phyloP scores from a whole-genome alignment of 768 basidiomycete species.

The Mycena pura region DNA sequence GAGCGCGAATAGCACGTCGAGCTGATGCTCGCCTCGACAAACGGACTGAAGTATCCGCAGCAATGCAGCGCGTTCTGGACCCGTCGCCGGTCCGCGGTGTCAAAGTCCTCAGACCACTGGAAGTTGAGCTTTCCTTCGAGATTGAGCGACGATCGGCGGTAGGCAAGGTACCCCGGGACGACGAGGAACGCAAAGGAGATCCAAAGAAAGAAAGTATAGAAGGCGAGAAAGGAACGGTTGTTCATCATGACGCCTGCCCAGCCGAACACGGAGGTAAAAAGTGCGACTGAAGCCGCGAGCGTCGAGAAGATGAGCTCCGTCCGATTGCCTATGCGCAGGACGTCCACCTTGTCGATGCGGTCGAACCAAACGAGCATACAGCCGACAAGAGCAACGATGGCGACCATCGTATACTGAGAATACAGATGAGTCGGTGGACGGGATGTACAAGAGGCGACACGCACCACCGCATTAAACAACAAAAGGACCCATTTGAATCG shows the following conservation, averaged over 20 bases:
- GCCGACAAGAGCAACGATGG: neutral
- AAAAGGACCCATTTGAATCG: slow-evolving; percentile 24
- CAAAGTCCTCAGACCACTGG: slow-evolving; percentile 71
- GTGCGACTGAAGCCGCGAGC: slow-evolving; percentile 40
- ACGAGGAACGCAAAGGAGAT: slow-evolving; percentile 74
- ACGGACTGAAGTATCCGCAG: slow-evolving; percentile 84
- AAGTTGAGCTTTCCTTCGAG: slow-evolving; percentile 81
- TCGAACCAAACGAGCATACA: slow-evolving; percentile 16
- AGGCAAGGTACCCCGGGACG: slow-evolving; percentile 80
- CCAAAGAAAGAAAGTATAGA: slow-evolving; percentile 82
- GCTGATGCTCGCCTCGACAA: slow-evolving; percentile 76
- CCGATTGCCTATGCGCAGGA: slow-evolving; percentile 39
- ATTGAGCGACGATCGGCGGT: slow-evolving; percentile 62
- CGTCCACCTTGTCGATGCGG: slow-evolving; percentile 12
- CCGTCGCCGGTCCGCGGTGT: slow-evolving; percentile 61
- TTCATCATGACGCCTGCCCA: slow-evolving; percentile 36
- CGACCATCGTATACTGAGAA: slow-evolving; percentile 4
- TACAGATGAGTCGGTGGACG: neutral
- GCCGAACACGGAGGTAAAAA: slow-evolving; percentile 39
- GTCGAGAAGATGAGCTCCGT: slow-evolving; percentile 44
- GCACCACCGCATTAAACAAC: slow-evolving; percentile 11
- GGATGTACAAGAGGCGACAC: neutral
- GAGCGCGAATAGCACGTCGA: slow-evolving; percentile 77
- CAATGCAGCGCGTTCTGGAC: slow-evolving; percentile 78
- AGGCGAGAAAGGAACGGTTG: slow-evolving; percentile 65